Evolutionary conservation across 345 rosid genomes (phyloP), one percentile per base, ranked within the genome.

Genomic region (Aquilaria yunnanensis): DNA sequence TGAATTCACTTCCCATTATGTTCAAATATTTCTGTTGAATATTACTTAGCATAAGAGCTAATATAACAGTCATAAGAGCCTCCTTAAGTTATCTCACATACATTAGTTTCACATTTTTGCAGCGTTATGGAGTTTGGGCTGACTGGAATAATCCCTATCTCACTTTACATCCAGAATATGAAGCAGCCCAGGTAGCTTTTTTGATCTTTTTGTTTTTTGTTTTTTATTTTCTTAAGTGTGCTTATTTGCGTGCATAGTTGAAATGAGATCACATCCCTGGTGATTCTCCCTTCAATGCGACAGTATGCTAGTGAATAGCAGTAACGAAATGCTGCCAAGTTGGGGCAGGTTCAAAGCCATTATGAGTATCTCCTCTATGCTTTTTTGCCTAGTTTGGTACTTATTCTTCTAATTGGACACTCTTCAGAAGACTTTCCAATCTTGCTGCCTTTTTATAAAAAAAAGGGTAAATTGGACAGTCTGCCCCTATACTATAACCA

Each of bases 61-160:
- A 56, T 49, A 32, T 31, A 37, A 12, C 57, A 51, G 62, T 60
- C 41, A 49, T 49, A 14, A 30, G 34, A 56, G 12, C 52, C 66
- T 52, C 52, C 31, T 50, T 53, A 72, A 23, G 37, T 34, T 52
- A 34, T 62, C 37, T 32, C 13, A 45, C 45, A 34, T 23, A 12
- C 11, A 41, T 12, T 37, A 34, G 37, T 55, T 47, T 53, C 45
- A 65, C 63, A 67, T 70, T 34, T 59, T 78, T 84, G 74, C 82
- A 90, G 98, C 94, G 96, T 34, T 88, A 70, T 83, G 98, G 98
- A 74, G 82, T 93, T 54, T 93, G 98, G 98, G 98, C 94, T 61
- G 90, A 88, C 72, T 93, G 98, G 97, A 78, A 70, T 57, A 79
- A 76, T 72, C 85, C 90, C 71, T 93, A 93, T 79, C 81, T 86